These are phyloP conservation scores for Amanita jacksonii DNA, from an alignment of 768 basidiomycete species.

Conservation along the genomic window DNA sequence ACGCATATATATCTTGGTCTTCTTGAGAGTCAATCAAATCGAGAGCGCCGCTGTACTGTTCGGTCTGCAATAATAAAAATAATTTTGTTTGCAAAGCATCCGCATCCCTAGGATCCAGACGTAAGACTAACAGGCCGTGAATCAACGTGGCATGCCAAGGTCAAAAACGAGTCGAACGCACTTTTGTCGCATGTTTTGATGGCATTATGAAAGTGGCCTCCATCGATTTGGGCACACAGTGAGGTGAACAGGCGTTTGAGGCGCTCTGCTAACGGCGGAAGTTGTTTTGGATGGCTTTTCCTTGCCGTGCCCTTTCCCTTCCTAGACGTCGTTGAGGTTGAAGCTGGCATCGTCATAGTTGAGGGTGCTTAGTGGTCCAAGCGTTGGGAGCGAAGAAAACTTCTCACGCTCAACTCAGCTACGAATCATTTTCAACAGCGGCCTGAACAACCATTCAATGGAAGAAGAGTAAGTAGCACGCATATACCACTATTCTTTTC, in stretches of 20 bases:
- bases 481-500: background rate
- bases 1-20: conserved; percentile 25
- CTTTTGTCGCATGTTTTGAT: conserved; percentile 91
- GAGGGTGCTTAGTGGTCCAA: conserved; percentile 1
- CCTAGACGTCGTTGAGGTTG: conserved; percentile 6
- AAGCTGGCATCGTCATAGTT: conserved; percentile 15
- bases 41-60: conserved; percentile 68
- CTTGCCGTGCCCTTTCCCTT: conserved; percentile 14
- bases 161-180: conserved; percentile 26
- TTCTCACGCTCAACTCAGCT: conserved; percentile 27
- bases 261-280: conserved; percentile 24
- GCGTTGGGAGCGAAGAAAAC: background rate
- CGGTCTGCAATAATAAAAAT: conserved; percentile 82
- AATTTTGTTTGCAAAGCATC: conserved; percentile 78
- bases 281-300: conserved; percentile 22
- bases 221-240: conserved; percentile 81
- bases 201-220: conserved; percentile 78
- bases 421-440: conserved; percentile 16
- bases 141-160: background rate
- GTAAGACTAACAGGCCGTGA: conserved; percentile 44
- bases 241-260: conserved; percentile 63
- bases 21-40: conserved; percentile 36
- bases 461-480: conserved; percentile 37
- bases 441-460: conserved; percentile 28
- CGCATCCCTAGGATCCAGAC: conserved; percentile 52